These are phyloP conservation scores for Nicotiana noctiflora DNA, from an alignment of 257 asterid species.

Conservation along the genomic window DNA sequence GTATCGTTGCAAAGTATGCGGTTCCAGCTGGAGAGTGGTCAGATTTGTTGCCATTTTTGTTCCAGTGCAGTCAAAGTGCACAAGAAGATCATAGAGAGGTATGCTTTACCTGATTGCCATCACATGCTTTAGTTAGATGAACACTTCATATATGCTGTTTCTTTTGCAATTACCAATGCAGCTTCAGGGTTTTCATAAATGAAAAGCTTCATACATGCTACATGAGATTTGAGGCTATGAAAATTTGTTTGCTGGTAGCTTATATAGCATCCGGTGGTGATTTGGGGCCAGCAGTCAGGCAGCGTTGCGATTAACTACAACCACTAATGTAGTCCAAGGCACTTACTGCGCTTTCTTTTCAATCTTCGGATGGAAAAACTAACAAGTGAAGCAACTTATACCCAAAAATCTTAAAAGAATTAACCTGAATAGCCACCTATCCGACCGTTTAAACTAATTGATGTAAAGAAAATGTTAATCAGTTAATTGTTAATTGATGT, in stretches of 20 bases:
- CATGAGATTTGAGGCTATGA: background rate
- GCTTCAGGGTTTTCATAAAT: background rate
- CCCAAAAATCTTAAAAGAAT: background rate
- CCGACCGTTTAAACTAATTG: background rate
- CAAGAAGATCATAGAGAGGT: slow-evolving; percentile 99
- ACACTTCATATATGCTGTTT: background rate
- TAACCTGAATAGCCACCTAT: no score
- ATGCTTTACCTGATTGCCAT: slow-evolving; percentile 13
- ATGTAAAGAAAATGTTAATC: background rate
- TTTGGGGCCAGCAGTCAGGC: background rate
- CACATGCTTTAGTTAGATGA: slow-evolving; percentile 1
- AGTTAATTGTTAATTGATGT: background rate
- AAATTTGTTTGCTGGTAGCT: background rate
- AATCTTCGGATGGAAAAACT: background rate
- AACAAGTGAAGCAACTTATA: background rate
- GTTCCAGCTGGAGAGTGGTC: slow-evolving; percentile 99
- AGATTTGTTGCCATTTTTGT: slow-evolving; percentile 86
- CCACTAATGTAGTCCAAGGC: background rate
- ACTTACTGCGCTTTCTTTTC: background rate
- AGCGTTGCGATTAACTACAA: background rate
- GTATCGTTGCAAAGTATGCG: slow-evolving; percentile 91
- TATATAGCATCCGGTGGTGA: background rate
- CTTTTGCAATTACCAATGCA: background rate
- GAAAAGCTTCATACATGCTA: background rate
- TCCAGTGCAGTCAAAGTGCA: slow-evolving; percentile 89